These are phyloP conservation scores for Neofusicoccum sp. DNA, from an alignment of 2,329 filamentous ascomycete genomes.

Conservation along the genomic window DNA sequence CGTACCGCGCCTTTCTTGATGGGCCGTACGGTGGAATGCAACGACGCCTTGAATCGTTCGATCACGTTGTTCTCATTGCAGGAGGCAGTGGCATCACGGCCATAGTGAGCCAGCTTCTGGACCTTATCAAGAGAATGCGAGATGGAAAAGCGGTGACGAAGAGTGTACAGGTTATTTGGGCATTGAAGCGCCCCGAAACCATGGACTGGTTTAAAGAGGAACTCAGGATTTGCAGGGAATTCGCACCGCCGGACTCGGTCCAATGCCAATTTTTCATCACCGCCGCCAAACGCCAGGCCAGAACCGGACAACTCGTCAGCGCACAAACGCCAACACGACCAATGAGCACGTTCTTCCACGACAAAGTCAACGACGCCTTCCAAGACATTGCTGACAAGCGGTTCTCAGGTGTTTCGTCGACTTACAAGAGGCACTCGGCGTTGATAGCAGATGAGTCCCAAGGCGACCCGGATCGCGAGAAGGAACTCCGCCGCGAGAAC, in stretches of 20 bases:
- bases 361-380: slow-evolving; percentile 84
- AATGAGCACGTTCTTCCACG: slow-evolving; percentile 74
- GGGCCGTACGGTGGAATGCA: slow-evolving; percentile 95
- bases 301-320: slow-evolving; percentile 52
- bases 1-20: slow-evolving; percentile 88
- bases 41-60: slow-evolving; percentile 83
- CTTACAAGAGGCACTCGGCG: slow-evolving; percentile 68
- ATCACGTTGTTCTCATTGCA: slow-evolving; percentile 88
- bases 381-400: slow-evolving; percentile 79
- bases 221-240: slow-evolving; percentile 84
- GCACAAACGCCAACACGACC: slow-evolving; percentile 55
- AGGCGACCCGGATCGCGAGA: slow-evolving; percentile 75
- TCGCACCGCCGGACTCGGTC: slow-evolving; percentile 81
- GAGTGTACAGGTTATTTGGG: slow-evolving; percentile 90
- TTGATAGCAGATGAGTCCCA: slow-evolving; percentile 78
- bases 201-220: slow-evolving; percentile 99
- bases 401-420: slow-evolving; percentile 39
- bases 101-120: slow-evolving; percentile 83
- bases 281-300: slow-evolving; percentile 59
- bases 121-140: slow-evolving; percentile 94
- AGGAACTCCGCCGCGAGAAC: slow-evolving; percentile 75
- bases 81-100: slow-evolving; percentile 94
- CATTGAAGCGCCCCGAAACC: slow-evolving; percentile 82
- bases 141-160: slow-evolving; percentile 92
- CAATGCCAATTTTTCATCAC: slow-evolving; percentile 96